Percentiles rank a stretch among this genome's conserved stretches.
Conservation (phyloP, 345 rosid genomes). For the Sonneratia caseolaris region DNA sequence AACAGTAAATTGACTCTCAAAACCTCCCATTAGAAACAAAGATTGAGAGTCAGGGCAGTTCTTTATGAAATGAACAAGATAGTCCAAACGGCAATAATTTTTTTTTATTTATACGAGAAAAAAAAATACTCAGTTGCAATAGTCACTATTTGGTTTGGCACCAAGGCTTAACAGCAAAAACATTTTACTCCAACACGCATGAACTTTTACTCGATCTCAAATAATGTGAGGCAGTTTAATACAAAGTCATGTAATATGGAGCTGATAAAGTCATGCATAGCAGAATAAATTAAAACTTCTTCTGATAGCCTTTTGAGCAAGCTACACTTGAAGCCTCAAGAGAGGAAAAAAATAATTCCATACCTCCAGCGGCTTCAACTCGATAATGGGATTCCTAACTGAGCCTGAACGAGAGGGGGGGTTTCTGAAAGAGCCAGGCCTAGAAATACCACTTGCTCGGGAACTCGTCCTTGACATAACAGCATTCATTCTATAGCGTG, state of each 20-base stretch:
- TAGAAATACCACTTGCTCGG: conserved; percentile 29
- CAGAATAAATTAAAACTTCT: too few relatives aligned
- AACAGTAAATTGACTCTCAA: too few relatives aligned
- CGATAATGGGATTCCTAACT: conserved; percentile 38
- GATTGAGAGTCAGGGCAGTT: too few relatives aligned
- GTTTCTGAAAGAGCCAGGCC: conserved; percentile 37
- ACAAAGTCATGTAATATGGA: background rate
- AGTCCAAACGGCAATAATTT: too few relatives aligned
- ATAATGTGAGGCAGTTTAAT: background rate
- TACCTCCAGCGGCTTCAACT: conserved; percentile 80
- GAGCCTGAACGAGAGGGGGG: conserved; percentile 43
- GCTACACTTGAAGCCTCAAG: background rate
- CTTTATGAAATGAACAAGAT: too few relatives aligned
- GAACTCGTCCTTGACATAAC: conserved; percentile 27
- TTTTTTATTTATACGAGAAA: too few relatives aligned
- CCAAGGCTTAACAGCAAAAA: background rate
- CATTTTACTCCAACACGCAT: background rate
- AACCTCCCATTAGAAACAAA: too few relatives aligned
- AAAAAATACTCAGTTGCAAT: too few relatives aligned
- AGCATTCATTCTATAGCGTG: conserved; percentile 30
- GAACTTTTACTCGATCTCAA: background rate
- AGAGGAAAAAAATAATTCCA: background rate
- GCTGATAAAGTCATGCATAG: too few relatives aligned
- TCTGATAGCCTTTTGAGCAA: background rate
- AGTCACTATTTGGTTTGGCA: too few relatives aligned